Percentiles rank a stretch among this genome's conserved stretches.
Conservation (phyloP, 257 asterid species). For the Solanum megistacrolobum region DNA sequence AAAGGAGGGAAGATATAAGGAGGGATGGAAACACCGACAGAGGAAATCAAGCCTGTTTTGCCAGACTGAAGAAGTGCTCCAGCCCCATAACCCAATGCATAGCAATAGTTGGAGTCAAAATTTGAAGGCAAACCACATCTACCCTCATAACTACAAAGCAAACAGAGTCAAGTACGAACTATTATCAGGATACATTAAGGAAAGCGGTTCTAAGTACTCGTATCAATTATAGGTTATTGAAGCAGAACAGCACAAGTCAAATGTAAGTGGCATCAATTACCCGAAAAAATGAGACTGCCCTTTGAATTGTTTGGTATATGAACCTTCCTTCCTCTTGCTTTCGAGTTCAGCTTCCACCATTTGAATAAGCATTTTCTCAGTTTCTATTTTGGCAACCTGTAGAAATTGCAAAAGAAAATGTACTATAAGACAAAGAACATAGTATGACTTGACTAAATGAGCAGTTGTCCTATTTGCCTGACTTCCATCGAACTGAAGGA, state of each 20-base stretch:
- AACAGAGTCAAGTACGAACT: neutral
- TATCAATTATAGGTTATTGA: neutral
- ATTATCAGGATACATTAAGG: neutral
- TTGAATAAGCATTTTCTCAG: constrained; percentile 95
- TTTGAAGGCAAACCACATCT: constrained; percentile 96
- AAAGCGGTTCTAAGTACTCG: neutral
- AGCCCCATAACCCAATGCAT: constrained; percentile 73
- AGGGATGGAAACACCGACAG: constrained; percentile 21
- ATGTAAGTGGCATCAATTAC: constrained; percentile 17
- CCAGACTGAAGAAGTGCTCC: constrained; percentile 76
- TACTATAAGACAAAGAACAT: neutral
- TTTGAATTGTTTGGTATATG: constrained; percentile 52
- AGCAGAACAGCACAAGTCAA: neutral
- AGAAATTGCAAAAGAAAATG: constrained; percentile 1
- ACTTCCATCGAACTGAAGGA: neutral
- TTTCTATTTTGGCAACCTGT: constrained; percentile 94
- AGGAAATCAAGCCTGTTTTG: constrained; percentile 76
- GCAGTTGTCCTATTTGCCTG: neutral
- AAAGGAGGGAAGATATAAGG: neutral
- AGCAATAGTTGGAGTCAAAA: constrained; percentile 85
- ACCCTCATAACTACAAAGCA: constrained; percentile 63
- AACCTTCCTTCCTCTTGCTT: constrained; percentile 45
- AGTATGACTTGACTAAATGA: neutral
- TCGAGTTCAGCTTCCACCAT: constrained; percentile 97
- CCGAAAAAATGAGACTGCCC: constrained; percentile 98